Conservation (phyloP, 768 basidiomycete species). For the Xerocomus brunneocitrinus region DNA sequence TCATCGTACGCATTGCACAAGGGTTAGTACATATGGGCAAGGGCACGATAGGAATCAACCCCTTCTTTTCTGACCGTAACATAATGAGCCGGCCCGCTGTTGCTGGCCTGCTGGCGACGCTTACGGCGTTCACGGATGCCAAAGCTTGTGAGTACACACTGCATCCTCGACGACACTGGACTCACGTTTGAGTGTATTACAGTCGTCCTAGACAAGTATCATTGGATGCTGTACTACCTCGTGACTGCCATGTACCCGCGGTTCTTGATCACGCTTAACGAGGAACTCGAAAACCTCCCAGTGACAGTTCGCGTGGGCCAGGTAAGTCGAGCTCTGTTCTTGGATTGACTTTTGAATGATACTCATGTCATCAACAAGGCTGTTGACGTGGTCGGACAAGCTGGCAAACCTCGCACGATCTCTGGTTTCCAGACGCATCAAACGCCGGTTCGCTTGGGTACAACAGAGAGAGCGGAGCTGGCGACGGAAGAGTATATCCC, state of each 20-base stretch:
- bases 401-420: constrained; percentile 94
- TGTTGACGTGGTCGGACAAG: constrained; percentile 95
- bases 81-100: constrained; percentile 88
- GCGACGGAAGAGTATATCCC: constrained; percentile 97
- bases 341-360: not conserved
- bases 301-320: constrained; percentile 95
- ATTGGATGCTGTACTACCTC: constrained; percentile 99
- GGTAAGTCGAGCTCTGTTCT: constrained; percentile 37
- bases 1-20: constrained; percentile 93
- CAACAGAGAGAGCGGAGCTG: constrained; percentile 90
- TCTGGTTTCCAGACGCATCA: constrained; percentile 98
- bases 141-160: constrained; percentile 68
- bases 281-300: constrained; percentile 78
- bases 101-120: constrained; percentile 81
- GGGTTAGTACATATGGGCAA: constrained; percentile 99
- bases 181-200: constrained; percentile 2
- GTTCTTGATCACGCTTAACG: constrained; percentile 95
- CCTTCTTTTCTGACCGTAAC: constrained; percentile 90
- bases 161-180: not conserved
- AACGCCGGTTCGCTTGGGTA: constrained; percentile 92
- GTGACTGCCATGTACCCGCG: constrained; percentile 96
- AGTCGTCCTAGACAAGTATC: constrained; percentile 94
- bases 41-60: constrained; percentile 94
- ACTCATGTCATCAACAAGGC: constrained; percentile 46
- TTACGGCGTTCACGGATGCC: constrained; percentile 91